Conservation (phyloP, 148 eudicot species). For the Fagopyrum esculentum region DNA sequence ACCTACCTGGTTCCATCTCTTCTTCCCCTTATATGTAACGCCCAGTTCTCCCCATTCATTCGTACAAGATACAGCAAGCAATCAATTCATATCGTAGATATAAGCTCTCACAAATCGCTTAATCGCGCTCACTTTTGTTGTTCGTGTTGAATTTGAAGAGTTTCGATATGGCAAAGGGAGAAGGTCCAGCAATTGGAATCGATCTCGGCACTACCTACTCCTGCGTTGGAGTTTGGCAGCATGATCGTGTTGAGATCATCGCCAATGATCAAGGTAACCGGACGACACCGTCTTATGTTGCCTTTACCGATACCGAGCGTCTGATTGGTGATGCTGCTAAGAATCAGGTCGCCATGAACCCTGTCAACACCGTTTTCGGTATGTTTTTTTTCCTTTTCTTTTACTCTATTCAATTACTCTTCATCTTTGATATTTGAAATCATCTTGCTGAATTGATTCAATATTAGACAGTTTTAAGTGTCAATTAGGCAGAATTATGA, state of each 20-base stretch:
- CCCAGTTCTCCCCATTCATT: too few species aligned
- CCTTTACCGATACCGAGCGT: constrained; percentile 15
- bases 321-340: constrained; percentile 12
- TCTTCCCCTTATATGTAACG: too few species aligned
- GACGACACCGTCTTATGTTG: constrained; percentile 15
- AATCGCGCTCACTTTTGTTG: too few species aligned
- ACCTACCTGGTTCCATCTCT: too few species aligned
- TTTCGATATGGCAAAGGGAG: constrained; percentile 9
- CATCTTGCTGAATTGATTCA: not conserved
- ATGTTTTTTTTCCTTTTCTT: not conserved
- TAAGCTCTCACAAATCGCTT: too few species aligned
- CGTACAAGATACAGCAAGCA: too few species aligned
- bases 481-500: too few species aligned
- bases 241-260: constrained; percentile 15
- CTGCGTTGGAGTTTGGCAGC: constrained; percentile 17
- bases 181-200: constrained; percentile 14
- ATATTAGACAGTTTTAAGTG: too few species aligned
- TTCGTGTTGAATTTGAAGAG: too few species aligned
- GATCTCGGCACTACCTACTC: constrained; percentile 19
- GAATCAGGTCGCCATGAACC: constrained; percentile 19
- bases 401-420: not conserved
- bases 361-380: constrained; percentile 16
- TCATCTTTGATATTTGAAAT: too few species aligned
- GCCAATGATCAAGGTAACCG: constrained; percentile 16
- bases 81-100: too few species aligned